Evolutionary conservation across 305 asterid species (phyloP), one percentile per base, ranked within the genome.

Genomic region (Fraxinus nigra): DNA sequence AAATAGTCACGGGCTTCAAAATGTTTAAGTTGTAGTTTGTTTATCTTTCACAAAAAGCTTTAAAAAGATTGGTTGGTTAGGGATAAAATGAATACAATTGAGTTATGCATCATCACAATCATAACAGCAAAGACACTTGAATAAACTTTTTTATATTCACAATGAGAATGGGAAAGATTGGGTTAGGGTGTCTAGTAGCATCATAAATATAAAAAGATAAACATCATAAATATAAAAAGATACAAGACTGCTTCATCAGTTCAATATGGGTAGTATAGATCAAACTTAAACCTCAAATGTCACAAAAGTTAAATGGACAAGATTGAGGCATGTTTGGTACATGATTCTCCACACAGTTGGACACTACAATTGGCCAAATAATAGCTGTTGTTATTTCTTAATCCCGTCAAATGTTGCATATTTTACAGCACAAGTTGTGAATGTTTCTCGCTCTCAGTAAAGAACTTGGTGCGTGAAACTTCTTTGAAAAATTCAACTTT

Each of bases 111-210:
- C 77, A 76, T 30, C 30, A 59, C 20, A 18, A 59, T 59, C 69
- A 20, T 18, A 3, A 69, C 24, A 54, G 80, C 28, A 70, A 7
- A 32, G 56, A 77, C 20, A 51, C 30, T 83, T 80, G 56, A 79
- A 28, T 4, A 28, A 70, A 78, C 61, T 72, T 61, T 22, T 37
- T 18, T 22, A 9, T 77, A 80, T 84, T 75, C 72, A 82, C 67
- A 73, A 77, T 72, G 79, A 14, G 37, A 78, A 43, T 5, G 33
- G 46, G 30, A 74, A 43, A 78, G 79, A 80, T 20, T 81, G 78
- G 51, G 78, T n/a, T 76, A 30, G 67, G 77, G 76, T 56, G 61
- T 40, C 76, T 67, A 9, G n/a, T n/a, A 72, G 34, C 75, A 54
- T 69, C 79, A 80, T 54, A 77, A 65, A 84, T 78, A 70, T 80